Evolutionary conservation across 768 basidiomycete genomes (phyloP).

Genomic region (Hericium coralloides): DNA sequence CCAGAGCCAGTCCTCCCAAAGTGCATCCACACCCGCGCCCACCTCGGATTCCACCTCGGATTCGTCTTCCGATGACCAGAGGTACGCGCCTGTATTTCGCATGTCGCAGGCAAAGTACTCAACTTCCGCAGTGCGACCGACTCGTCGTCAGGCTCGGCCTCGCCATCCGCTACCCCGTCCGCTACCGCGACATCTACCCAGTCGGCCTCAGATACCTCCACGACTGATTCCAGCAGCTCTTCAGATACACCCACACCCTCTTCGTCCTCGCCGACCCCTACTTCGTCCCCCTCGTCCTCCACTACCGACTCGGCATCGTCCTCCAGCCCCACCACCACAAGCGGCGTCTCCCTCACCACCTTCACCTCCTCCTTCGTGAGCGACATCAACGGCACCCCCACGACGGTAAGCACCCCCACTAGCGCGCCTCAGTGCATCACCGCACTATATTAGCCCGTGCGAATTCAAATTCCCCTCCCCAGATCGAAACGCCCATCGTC

Average conservation of each 20-base stretch:
- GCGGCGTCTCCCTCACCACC: constrained; percentile 4
- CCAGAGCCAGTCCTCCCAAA: too few relatives aligned
- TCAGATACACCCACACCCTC: background rate
- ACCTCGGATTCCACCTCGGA: too few relatives aligned
- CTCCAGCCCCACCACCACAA: background rate
- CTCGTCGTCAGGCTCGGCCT: background rate
- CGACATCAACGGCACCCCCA: constrained; percentile 6
- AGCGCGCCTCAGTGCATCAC: background rate
- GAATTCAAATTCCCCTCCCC: background rate
- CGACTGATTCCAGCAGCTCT: background rate
- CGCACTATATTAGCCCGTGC: background rate
- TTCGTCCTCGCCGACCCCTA: background rate
- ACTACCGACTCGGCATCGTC: background rate
- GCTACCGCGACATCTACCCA: background rate
- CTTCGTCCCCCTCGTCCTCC: background rate
- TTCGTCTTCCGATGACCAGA: too few relatives aligned
- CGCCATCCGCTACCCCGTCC: background rate
- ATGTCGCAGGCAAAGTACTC: too few relatives aligned
- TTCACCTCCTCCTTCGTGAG: constrained; percentile 5
- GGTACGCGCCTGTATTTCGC: too few relatives aligned
- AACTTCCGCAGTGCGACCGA: too few relatives aligned
- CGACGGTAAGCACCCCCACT: constrained; percentile 6
- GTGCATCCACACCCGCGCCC: too few relatives aligned
- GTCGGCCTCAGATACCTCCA: background rate
- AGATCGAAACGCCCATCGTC: constrained; percentile 11